These are phyloP conservation scores for Neurospora sp. DNA, from an alignment of 2,329 filamentous ascomycete genomes.

Conservation along the genomic window DNA sequence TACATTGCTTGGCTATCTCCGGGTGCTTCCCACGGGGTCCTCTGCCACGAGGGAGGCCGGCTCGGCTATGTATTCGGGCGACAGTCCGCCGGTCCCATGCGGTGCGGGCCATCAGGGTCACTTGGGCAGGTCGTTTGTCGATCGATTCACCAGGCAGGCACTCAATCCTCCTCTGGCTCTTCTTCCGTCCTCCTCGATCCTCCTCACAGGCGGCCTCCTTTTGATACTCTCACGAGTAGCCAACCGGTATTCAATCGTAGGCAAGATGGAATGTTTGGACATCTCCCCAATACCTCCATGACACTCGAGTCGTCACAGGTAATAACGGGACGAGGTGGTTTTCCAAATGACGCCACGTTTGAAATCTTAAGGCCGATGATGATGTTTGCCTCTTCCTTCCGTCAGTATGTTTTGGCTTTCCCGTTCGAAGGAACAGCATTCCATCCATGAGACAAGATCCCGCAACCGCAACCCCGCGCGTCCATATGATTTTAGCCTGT, in stretches of 20 bases:
- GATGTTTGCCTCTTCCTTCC: neutral
- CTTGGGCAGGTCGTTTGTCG: neutral
- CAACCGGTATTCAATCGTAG: neutral
- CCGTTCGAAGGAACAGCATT: neutral
- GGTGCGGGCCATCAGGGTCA: neutral
- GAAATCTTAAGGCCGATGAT: neutral
- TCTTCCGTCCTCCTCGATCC: neutral
- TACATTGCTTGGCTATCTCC: neutral
- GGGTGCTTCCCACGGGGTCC: neutral
- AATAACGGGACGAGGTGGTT: neutral
- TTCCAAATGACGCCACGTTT: neutral
- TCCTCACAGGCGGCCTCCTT: neutral
- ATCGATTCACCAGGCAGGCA: neutral
- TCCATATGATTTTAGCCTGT: neutral
- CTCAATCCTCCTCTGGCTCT: neutral
- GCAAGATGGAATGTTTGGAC: neutral
- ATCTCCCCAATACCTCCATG: neutral
- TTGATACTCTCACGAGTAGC: neutral
- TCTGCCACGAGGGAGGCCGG: neutral
- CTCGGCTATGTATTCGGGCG: neutral
- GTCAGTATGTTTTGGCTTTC: neutral
- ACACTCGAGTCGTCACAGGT: neutral
- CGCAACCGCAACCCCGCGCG: neutral
- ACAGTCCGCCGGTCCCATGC: neutral
- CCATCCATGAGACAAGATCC: neutral